These are phyloP conservation scores for Leucocoprinus birnbaumii DNA, from an alignment of 768 basidiomycete genomes.

Conservation along the genomic window DNA sequence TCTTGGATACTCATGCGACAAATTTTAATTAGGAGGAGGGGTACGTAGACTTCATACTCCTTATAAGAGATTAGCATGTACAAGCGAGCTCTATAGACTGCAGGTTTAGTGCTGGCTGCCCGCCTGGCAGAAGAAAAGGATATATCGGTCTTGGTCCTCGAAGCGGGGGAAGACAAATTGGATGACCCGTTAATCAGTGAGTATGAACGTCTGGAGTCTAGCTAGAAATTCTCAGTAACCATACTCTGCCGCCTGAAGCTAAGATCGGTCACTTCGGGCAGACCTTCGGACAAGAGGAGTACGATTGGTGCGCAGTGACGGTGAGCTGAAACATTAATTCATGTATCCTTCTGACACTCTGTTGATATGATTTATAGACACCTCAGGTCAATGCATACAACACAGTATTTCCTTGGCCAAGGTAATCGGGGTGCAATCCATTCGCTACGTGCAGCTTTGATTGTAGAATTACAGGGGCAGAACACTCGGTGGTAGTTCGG, in stretches of 20 bases:
- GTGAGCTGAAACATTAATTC: constrained; percentile 3
- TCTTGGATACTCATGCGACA: too few species aligned
- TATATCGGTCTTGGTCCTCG: constrained; percentile 14
- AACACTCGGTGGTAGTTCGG: constrained; percentile 36
- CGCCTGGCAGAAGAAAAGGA: constrained; percentile 15
- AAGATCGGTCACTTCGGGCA: background rate
- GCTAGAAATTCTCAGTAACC: background rate
- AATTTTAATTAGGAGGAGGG: too few species aligned
- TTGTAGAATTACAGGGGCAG: background rate
- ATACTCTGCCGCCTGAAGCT: background rate
- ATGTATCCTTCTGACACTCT: background rate
- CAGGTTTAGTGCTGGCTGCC: background rate
- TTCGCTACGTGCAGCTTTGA: background rate
- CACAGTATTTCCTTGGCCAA: constrained; percentile 23
- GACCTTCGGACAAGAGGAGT: constrained; percentile 26
- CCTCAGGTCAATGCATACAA: constrained; percentile 24
- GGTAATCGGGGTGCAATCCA: constrained; percentile 16
- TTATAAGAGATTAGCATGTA: too few species aligned
- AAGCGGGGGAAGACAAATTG: constrained; percentile 32
- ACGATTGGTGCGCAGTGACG: constrained; percentile 34
- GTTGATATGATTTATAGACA: background rate
- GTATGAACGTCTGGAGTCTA: background rate
- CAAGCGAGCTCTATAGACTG: too few species aligned
- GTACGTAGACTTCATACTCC: too few species aligned
- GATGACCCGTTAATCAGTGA: constrained; percentile 29